Percentiles rank a stretch among this genome's conserved stretches.
These are phyloP conservation scores for Furcasterigmium sp. DNA, from an alignment of 2,329 filamentous ascomycete genomes.

Conservation along the genomic window DNA sequence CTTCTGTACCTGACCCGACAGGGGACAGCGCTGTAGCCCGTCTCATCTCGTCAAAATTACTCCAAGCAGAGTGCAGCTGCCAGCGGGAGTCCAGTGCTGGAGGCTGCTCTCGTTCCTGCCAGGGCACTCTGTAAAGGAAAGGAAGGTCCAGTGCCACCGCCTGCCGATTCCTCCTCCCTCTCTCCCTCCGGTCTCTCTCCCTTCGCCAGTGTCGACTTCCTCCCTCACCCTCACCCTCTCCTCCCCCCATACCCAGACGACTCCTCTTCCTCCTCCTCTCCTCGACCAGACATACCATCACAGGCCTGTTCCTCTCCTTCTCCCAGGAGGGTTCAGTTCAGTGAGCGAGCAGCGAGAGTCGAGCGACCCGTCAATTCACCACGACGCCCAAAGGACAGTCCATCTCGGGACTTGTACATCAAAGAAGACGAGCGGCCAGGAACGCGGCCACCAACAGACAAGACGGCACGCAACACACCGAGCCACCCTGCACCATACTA, in stretches of 20 bases:
- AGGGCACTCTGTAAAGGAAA: not conserved
- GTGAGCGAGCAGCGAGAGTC: not conserved
- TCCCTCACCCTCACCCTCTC: slow-evolving; percentile 1
- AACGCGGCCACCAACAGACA: too few relatives aligned
- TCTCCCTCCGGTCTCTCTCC: slow-evolving; percentile 1
- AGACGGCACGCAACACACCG: too few relatives aligned
- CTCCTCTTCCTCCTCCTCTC: not conserved
- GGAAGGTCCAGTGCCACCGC: not conserved
- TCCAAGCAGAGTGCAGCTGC: not conserved
- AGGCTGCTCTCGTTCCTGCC: not conserved
- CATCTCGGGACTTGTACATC: too few relatives aligned
- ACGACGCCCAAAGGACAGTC: not conserved
- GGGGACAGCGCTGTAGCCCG: not conserved
- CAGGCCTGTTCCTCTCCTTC: not conserved
- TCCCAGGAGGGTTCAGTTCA: not conserved
- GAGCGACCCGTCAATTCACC: not conserved
- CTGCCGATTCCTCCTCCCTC: not conserved
- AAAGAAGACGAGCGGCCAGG: too few relatives aligned
- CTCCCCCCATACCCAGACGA: not conserved
- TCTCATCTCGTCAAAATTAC: slow-evolving; percentile 1
- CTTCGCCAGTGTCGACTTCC: not conserved
- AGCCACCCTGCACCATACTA: too few relatives aligned
- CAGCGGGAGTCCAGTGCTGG: not conserved
- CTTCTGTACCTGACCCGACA: not conserved
- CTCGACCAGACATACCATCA: not conserved